These are phyloP conservation scores for Phialophora expanda DNA, from an alignment of 2,329 filamentous ascomycete genomes.

Conservation along the genomic window DNA sequence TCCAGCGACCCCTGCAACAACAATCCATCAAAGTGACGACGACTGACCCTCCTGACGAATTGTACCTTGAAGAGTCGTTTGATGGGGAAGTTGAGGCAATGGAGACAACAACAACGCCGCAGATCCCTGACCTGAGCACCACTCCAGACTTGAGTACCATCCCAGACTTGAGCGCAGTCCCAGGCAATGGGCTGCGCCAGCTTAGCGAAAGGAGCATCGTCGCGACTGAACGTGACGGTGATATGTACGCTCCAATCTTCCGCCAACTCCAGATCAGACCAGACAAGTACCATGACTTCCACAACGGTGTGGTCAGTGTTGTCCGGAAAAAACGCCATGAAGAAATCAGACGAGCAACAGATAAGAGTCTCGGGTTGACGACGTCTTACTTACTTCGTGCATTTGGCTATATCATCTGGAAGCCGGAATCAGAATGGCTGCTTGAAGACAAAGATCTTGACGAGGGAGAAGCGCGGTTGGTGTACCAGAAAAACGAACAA, in stretches of 20 bases:
- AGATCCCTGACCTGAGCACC: background rate
- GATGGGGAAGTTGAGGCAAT: background rate
- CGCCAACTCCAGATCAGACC: slow-evolving; percentile 33
- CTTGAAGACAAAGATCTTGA: slow-evolving; percentile 25
- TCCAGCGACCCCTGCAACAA: background rate
- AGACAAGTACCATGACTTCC: slow-evolving; percentile 29
- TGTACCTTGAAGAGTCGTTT: background rate
- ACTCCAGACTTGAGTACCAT: background rate
- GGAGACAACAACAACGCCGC: background rate
- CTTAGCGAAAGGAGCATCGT: slow-evolving; percentile 9
- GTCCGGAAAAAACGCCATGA: slow-evolving; percentile 30
- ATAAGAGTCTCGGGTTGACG: slow-evolving; percentile 16
- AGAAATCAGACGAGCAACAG: slow-evolving; percentile 23
- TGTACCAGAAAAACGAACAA: slow-evolving; percentile 23
- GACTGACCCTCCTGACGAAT: background rate
- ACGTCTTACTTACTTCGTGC: slow-evolving; percentile 26
- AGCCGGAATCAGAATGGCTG: slow-evolving; percentile 25
- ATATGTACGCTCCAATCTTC: slow-evolving; percentile 26
- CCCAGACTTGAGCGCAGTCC: slow-evolving; percentile 21
- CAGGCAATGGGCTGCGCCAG: slow-evolving; percentile 21
- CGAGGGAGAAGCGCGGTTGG: slow-evolving; percentile 27
- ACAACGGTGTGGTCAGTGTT: slow-evolving; percentile 25
- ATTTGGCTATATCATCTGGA: slow-evolving; percentile 33
- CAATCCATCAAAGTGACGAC: background rate
- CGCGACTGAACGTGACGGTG: slow-evolving; percentile 18